Percentiles rank a stretch among this genome's conserved stretches.
Evolutionary conservation across 176 grass and related monocot genomes (phyloP).

Genomic region (Avena atlantica): DNA sequence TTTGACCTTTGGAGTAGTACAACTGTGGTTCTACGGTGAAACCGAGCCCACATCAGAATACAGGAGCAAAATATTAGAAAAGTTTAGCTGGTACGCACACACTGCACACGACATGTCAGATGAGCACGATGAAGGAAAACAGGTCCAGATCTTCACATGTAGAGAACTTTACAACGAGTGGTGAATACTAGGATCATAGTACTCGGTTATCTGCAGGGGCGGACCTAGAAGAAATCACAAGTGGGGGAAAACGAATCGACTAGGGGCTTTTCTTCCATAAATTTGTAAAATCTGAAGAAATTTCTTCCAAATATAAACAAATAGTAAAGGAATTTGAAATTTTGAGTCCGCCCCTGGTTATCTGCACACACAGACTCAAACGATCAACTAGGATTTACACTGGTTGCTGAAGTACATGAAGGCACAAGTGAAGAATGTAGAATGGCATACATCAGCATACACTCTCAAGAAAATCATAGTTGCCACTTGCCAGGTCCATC

Average conservation of each 20-base stretch:
- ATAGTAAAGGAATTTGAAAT: too few species aligned
- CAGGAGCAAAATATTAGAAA: neutral
- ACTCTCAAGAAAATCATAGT: conserved; percentile 9
- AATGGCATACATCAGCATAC: neutral
- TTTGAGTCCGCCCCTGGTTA: neutral
- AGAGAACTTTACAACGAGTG: neutral
- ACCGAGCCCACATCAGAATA: neutral
- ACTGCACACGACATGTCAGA: neutral
- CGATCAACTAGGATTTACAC: neutral
- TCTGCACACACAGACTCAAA: neutral
- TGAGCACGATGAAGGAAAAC: neutral
- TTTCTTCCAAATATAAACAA: too few species aligned
- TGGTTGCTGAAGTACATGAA: conserved; percentile 1
- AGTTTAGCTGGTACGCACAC: neutral
- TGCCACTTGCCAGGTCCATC: neutral
- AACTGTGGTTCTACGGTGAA: neutral
- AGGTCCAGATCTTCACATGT: too few species aligned
- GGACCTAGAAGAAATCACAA: too few species aligned
- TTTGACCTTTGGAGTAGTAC: neutral
- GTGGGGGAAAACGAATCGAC: too few species aligned
- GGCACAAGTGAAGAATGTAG: neutral
- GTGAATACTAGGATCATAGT: neutral
- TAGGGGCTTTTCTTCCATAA: too few species aligned
- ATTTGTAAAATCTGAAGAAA: too few species aligned
- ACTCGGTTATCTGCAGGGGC: too few species aligned